Base-by-base conservation (phyloP, 225 moss, liverwort and hornwort species). In the Sphagnum contortum region DNA sequence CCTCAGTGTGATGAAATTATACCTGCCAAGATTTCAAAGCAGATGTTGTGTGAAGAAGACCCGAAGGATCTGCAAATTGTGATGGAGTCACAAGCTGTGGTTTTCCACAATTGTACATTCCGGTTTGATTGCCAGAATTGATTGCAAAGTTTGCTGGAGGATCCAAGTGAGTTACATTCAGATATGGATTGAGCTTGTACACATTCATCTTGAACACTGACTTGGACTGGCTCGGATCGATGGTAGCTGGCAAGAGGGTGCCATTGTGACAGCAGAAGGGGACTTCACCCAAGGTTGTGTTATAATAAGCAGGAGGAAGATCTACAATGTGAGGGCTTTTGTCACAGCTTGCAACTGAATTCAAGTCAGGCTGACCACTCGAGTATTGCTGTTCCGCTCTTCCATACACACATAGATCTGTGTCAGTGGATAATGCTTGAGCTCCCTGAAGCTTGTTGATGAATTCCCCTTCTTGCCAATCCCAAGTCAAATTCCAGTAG, bases 1-100 rank as follows among this genome's bases (percentile, higher is more conserved):
- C 5, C 10, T 11, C 50, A n/a, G 68, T 72, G 50, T 48, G 49
- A 44, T 78, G 75, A 68, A 70, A 73, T 5, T 71, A 65, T n/a
- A 83, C 76, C 54, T 83, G 83, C 83, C 83, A 79, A 64, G 73
- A 79, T 9, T 69, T 64, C 13, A 72, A 76, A 7, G 83, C 79
- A 52, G 76, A 73, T 12, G 68, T 46, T 4, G 74, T 64, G 59
- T 76, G 76, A 8, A 76, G 65, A 48, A 55, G 50, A 4, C 60
- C 69, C 3, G 75, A 76, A 12, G 12, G 48, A 46, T 61, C 61
- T 11, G 61, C 45, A 10, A 76, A 66, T 49, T 75, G 73, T 5
- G 83, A 56, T 0, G 79, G 79, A 7, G 76, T 60, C 3, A 83
- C 83, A 11, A 59, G 65, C 10, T 59, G 51, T 2, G 83, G 83